Conservation (phyloP, 2,329 filamentous ascomycete species). For the Orbilia oligospora region DNA sequence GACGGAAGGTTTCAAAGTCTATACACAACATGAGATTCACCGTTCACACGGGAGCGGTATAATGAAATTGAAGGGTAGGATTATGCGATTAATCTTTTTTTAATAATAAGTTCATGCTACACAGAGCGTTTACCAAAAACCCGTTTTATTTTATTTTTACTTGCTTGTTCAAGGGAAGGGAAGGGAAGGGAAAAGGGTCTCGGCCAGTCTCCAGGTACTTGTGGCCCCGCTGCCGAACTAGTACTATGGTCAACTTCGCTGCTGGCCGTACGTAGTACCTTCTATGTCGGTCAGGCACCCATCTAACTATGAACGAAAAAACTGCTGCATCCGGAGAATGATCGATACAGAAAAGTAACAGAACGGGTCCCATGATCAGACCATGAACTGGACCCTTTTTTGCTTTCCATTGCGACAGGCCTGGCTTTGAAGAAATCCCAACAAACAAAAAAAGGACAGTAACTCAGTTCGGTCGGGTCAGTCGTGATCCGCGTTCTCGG, state of each 20-base stretch:
- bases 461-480: neutral
- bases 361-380: constrained; percentile 48
- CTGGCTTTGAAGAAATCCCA: constrained; percentile 4
- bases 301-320: constrained; percentile 5
- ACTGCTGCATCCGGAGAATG: constrained; percentile 49
- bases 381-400: constrained; percentile 35
- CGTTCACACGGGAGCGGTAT: neutral
- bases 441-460: neutral
- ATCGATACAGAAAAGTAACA: constrained; percentile 36
- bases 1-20: constrained; percentile 26
- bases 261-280: constrained; percentile 4
- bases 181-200: constrained; percentile 40
- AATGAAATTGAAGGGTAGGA: constrained; percentile 23
- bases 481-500: constrained; percentile 19
- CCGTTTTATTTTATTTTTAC: neutral
- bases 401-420: constrained; percentile 5
- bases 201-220: constrained; percentile 48
- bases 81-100: constrained; percentile 16
- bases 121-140: constrained; percentile 21
- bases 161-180: neutral
- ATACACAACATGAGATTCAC: constrained; percentile 1
- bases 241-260: neutral
- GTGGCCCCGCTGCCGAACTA: constrained; percentile 25
- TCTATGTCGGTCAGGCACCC: constrained; percentile 47
- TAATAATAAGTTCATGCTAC: neutral